Base-by-base conservation (phyloP, 495 filamentous ascomycete genomes). In the Aspergillus egyptiacus region DNA sequence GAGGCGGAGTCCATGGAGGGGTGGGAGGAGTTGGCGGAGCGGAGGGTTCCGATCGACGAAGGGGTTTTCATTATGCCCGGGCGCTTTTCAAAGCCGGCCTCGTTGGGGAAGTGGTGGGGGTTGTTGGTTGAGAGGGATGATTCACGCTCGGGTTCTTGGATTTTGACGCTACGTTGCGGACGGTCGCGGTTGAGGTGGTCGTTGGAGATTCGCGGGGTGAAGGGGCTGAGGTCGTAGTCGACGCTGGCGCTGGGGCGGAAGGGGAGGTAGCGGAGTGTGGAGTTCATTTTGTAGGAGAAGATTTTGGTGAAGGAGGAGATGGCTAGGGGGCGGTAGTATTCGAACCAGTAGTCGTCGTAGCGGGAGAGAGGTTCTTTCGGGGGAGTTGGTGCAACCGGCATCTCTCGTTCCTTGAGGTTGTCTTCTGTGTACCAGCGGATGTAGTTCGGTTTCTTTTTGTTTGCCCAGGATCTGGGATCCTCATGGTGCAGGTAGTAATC, bases 301-400 rank as follows among this genome's bases (percentile, higher is more conserved):
- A 95, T 82, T 65, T 96, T 97, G 7, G 77, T 72, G 50, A 96
- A 86, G 0, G 88, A 89, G 0, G 91, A 93, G 5, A 97, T 64
- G 0, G 85, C 83, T 11, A 85, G 75, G 1, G 93, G 94, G 7
- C 89, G 82, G 63, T 98, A 98, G 61, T 95, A 96, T 56, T 97
- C 93, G n/a, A 91, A 73, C 94, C 94, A 98, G 65, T 94, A 97
- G 59, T 97, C 91, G 56, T 98, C 93, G 51, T 87, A 89, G 38
- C 77, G 81, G 4, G 76, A 74, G 13, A 91, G 67, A 3, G 80
- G 73, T 28, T 83, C 82, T 27, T 69, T 68, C 3, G 67, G 65
- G 24, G 68, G 58, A 17, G 69, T 51, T 35, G 70, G 71, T n/a
- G 76, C 73, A 23, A 72, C 67, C 5, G 79, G 79, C 18, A 87